Base-by-base conservation (phyloP, 2,329 filamentous ascomycete species). In the Cordyceps pruinosa region DNA sequence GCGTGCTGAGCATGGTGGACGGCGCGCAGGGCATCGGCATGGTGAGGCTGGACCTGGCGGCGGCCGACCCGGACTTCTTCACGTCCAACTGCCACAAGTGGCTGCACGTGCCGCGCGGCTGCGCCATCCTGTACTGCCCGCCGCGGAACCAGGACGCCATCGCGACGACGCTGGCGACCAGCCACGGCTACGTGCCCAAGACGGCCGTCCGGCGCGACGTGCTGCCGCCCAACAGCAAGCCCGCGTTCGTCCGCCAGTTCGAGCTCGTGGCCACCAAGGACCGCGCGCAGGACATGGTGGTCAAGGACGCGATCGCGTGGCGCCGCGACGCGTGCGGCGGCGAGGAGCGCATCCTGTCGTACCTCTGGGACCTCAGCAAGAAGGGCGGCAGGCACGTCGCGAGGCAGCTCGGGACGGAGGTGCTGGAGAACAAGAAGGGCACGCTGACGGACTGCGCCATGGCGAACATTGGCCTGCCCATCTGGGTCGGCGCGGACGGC, bases 51-150 rank as follows among this genome's bases (percentile, higher is more conserved):
- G 82, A 95, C 69, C 72, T 97, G 15, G 61, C 68, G 0, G 69
- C 72, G 4, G 73, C 91, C 3, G 82, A 91, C 61, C 86, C 90
- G 0, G 92, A 97, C 70, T 97, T 96, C 73, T 89, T 95, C 66
- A 81, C 93, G 15, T 87, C 80, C 56, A 97, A 97, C 69, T 89
- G 85, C 64, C 89, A 96, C 75, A 96, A 96, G 75, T 97, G 93
- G 93, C 83, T 97, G 8, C 86, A 84, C 66, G 82, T 84, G 1
- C 69, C 93, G 1, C 84, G 92, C 32, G 87, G 86, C 17, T 91
- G 88, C 67, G 90, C 90, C 3, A 75, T 94, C 4, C 82, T 97
- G 62, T 88, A 95, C 70, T 88, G 94, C 1, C 88, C 91, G 0
- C 59, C 77, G 19, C 80, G 87, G 23, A 91, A 95, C 69, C 93